These are phyloP conservation scores for Ammopiptanthus mongolicus DNA, from an alignment of 306 rosid species.

Conservation along the genomic window DNA sequence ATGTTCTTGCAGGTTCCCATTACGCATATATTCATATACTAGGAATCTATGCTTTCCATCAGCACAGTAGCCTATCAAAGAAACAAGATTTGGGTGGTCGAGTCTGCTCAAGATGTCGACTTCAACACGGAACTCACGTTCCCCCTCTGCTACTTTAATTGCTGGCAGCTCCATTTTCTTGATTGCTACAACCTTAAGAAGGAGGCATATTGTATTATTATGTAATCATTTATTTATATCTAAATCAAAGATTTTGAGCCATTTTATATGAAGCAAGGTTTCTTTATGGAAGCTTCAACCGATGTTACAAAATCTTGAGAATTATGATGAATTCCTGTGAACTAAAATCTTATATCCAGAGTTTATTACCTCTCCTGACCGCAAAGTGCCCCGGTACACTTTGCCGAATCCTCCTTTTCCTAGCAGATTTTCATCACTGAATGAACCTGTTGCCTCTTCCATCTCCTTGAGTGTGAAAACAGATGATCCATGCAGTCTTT, in stretches of 20 bases:
- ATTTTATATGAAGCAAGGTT: neutral
- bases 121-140: constrained; percentile 84
- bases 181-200: constrained; percentile 72
- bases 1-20: constrained; percentile 91
- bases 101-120: constrained; percentile 94
- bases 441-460: constrained; percentile 90
- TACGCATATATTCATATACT: constrained; percentile 81
- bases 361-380: constrained; percentile 70
- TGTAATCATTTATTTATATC: constrained; percentile 15
- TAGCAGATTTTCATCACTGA: constrained; percentile 73
- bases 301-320: neutral
- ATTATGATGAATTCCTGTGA: constrained; percentile 1
- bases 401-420: constrained; percentile 98
- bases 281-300: neutral
- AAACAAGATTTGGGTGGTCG: constrained; percentile 88
- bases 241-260: neutral
- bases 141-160: constrained; percentile 81
- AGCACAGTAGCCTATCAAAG: constrained; percentile 89
- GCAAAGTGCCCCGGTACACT: constrained; percentile 70
- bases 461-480: constrained; percentile 82
- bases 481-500: constrained; percentile 70
- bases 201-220: constrained; percentile 24
- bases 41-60: constrained; percentile 92
- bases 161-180: constrained; percentile 92
- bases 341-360: neutral